Evolutionary conservation across 208 protist species (phyloP).

Genomic region (Leptomonas pyrrhocoris): DNA sequence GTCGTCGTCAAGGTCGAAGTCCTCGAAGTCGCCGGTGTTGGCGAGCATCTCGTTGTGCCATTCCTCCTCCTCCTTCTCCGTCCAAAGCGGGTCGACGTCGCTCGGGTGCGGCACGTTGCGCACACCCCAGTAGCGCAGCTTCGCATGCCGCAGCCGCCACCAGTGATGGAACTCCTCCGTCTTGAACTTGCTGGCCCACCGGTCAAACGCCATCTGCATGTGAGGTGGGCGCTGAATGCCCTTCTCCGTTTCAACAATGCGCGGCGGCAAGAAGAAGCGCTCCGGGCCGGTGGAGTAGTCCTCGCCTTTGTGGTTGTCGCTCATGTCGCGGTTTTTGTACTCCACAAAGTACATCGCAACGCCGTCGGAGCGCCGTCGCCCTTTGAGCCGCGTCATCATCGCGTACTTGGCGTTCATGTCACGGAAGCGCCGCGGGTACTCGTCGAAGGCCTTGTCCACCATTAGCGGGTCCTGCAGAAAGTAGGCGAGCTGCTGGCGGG

Average conservation of each 20-base stretch:
- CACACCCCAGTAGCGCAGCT: slow-evolving; percentile 90
- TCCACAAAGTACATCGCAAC: slow-evolving; percentile 92
- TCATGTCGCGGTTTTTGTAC: slow-evolving; percentile 89
- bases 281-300: slow-evolving; percentile 84
- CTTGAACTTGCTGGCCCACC: slow-evolving; percentile 92
- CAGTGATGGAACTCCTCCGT: slow-evolving; percentile 93
- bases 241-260: slow-evolving; percentile 88
- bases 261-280: slow-evolving; percentile 89
- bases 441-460: slow-evolving; percentile 93
- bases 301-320: slow-evolving; percentile 91
- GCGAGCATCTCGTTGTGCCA: slow-evolving; percentile 91
- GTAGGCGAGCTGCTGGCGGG: slow-evolving; percentile 88
- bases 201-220: slow-evolving; percentile 94
- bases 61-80: slow-evolving; percentile 92
- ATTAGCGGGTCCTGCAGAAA: slow-evolving; percentile 89
- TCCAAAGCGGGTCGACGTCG: slow-evolving; percentile 91
- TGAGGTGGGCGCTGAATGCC: slow-evolving; percentile 88
- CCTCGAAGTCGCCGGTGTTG: slow-evolving; percentile 87
- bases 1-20: slow-evolving; percentile 85
- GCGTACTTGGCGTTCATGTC: slow-evolving; percentile 88
- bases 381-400: slow-evolving; percentile 88
- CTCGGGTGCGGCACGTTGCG: slow-evolving; percentile 92
- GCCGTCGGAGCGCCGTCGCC: slow-evolving; percentile 67
- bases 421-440: slow-evolving; percentile 85
- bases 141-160: slow-evolving; percentile 90